A percentile compares a stretch with the other conserved stretches of the same genome.
phyloP scores from a whole-genome alignment of 2,329 filamentous ascomycete species.

The Calonectria multiphialidica region DNA sequence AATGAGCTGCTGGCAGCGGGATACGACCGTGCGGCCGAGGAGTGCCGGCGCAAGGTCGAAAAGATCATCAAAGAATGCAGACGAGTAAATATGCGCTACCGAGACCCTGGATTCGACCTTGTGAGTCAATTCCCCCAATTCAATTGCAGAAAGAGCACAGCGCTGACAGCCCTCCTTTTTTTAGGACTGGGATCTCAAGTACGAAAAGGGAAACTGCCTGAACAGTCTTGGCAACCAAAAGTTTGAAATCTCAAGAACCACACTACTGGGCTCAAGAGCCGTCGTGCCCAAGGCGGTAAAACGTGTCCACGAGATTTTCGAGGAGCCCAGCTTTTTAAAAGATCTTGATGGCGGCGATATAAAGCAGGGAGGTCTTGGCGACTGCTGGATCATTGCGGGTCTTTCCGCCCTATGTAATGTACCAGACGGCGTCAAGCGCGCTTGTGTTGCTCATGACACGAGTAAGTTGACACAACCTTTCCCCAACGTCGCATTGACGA shows the following conservation, averaged over 20 bases:
- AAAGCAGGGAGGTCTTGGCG: slow-evolving; percentile 81
- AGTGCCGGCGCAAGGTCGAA: slow-evolving; percentile 72
- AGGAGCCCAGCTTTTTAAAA: slow-evolving; percentile 76
- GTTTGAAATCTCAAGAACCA: slow-evolving; percentile 63
- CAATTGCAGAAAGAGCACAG: neutral
- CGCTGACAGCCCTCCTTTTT: slow-evolving; percentile 25
- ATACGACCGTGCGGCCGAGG: slow-evolving; percentile 73
- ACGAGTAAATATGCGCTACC: slow-evolving; percentile 83
- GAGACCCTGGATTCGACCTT: slow-evolving; percentile 72
- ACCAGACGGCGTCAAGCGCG: slow-evolving; percentile 74
- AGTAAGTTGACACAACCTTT: slow-evolving; percentile 50
- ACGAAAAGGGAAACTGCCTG: slow-evolving; percentile 68
- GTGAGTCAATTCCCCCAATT: slow-evolving; percentile 50
- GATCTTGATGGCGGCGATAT: slow-evolving; percentile 79
- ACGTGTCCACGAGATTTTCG: slow-evolving; percentile 79
- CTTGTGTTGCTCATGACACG: slow-evolving; percentile 82
- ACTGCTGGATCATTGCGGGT: slow-evolving; percentile 87
- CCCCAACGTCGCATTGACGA: neutral
- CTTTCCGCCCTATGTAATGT: slow-evolving; percentile 83
- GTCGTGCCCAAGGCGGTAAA: slow-evolving; percentile 80
- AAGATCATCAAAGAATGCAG: slow-evolving; percentile 76
- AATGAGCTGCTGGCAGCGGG: slow-evolving; percentile 72
- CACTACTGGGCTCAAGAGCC: slow-evolving; percentile 59
- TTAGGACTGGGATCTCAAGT: slow-evolving; percentile 77
- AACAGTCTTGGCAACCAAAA: slow-evolving; percentile 64